Evolutionary conservation across 257 asterid genomes (phyloP).

Genomic region (Solanum commersonii): DNA sequence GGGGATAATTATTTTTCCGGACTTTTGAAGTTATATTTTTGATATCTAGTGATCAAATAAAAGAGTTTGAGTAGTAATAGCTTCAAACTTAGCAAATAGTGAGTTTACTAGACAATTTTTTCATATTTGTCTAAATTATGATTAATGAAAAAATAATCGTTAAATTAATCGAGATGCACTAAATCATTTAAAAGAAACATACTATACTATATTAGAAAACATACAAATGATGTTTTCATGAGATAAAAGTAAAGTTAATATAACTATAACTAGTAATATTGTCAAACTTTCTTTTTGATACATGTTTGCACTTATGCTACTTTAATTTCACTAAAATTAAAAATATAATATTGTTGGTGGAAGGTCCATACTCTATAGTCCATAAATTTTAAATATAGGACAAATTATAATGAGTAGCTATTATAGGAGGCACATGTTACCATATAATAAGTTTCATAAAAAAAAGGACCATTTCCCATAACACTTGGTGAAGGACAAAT

Average conservation of each 20-base stretch:
- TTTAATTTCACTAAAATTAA: background rate
- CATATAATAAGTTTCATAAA: constrained; percentile 1
- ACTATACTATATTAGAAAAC: background rate
- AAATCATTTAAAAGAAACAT: background rate
- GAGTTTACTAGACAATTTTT: background rate
- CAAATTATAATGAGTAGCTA: background rate
- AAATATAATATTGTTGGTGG: background rate
- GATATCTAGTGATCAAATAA: background rate
- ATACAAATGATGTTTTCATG: background rate
- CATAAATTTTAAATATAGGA: background rate
- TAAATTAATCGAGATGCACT: background rate
- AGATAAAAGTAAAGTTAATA: background rate
- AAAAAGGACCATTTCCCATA: background rate
- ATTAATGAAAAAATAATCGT: background rate
- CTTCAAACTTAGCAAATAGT: background rate
- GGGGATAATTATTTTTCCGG: background rate
- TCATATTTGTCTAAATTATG: background rate
- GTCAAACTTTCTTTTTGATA: background rate
- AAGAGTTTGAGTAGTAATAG: background rate
- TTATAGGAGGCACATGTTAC: background rate
- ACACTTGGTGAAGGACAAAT: background rate
- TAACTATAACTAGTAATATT: background rate
- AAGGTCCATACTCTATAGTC: background rate
- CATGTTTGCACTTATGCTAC: background rate
- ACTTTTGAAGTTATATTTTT: background rate